Percentiles rank a stretch among this genome's conserved stretches.
Evolutionary conservation across 768 basidiomycete species (phyloP).

Genomic region (Trametes sanguinea): DNA sequence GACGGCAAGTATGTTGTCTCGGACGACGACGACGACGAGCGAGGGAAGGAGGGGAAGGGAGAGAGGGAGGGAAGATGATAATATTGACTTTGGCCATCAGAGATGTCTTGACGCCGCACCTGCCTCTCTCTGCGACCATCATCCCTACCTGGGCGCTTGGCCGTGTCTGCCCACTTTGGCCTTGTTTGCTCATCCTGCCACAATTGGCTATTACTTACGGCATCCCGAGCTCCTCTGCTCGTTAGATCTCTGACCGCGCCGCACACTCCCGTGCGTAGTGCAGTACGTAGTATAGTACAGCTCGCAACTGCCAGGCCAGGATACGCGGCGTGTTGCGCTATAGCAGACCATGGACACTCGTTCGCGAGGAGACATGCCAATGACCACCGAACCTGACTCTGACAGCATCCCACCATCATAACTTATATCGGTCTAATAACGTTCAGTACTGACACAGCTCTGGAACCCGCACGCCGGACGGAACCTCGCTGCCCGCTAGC

Average conservation of each 20-base stretch:
- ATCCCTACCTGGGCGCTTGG: background rate
- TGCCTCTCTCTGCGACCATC: slow-evolving; percentile 21
- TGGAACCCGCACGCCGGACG: background rate
- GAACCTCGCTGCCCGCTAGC: background rate
- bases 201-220: background rate
- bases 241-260: too few relatives aligned
- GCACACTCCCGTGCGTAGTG: too few relatives aligned
- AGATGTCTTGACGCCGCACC: slow-evolving; percentile 14
- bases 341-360: background rate
- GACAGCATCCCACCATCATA: too few relatives aligned
- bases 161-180: background rate
- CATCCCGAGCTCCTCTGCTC: background rate
- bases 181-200: slow-evolving; percentile 1
- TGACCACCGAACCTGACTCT: too few relatives aligned
- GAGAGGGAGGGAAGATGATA: slow-evolving; percentile 1
- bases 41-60: background rate
- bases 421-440: background rate
- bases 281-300: too few relatives aligned
- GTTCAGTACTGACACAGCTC: too few relatives aligned
- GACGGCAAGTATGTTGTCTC: background rate
- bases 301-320: too few relatives aligned
- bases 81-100: slow-evolving; percentile 22
- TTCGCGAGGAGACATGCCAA: background rate
- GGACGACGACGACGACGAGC: background rate
- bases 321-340: background rate